A percentile compares a stretch with the other conserved stretches of the same genome.
These are phyloP conservation scores for Funneliformis geosporum DNA, from an alignment of 192 early-diverging fungal species.

Conservation along the genomic window DNA sequence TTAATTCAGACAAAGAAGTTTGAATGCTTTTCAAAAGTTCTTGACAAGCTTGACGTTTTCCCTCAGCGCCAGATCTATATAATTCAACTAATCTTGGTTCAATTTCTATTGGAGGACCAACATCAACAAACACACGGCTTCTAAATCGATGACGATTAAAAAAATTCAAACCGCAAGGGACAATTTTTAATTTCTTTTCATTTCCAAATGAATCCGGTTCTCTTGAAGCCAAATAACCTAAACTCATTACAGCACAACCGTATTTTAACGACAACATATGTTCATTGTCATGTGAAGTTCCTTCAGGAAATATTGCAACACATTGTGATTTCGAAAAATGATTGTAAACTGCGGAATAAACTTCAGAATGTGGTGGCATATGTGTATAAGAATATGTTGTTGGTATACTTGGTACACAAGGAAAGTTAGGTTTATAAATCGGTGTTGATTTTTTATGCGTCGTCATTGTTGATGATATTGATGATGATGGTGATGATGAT, in stretches of 20 bases:
- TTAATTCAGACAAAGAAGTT: constrained; percentile 39
- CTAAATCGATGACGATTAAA: constrained; percentile 52
- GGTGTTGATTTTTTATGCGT: neutral
- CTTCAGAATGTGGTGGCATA: constrained; percentile 41
- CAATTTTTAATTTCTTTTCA: constrained; percentile 37
- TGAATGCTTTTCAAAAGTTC: constrained; percentile 45
- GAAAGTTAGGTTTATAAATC: neutral
- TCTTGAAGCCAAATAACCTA: constrained; percentile 44
- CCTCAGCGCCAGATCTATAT: constrained; percentile 40
- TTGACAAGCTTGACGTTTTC: constrained; percentile 46
- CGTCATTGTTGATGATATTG: neutral
- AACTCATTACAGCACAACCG: constrained; percentile 48
- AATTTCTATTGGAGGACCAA: constrained; percentile 38
- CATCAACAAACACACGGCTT: constrained; percentile 45
- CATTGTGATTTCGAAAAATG: constrained; percentile 42
- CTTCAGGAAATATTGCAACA: constrained; percentile 46
- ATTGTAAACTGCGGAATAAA: constrained; percentile 45
- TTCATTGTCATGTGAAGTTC: constrained; percentile 45
- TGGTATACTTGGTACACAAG: constrained; percentile 35
- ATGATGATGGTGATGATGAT: neutral
- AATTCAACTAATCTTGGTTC: constrained; percentile 37
- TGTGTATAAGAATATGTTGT: constrained; percentile 41
- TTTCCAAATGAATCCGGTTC: constrained; percentile 23
- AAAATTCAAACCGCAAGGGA: constrained; percentile 49
- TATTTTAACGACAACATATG: constrained; percentile 48